phyloP scores from a whole-genome alignment of 495 filamentous ascomycete species.

The Elasticomyces elasticus region DNA sequence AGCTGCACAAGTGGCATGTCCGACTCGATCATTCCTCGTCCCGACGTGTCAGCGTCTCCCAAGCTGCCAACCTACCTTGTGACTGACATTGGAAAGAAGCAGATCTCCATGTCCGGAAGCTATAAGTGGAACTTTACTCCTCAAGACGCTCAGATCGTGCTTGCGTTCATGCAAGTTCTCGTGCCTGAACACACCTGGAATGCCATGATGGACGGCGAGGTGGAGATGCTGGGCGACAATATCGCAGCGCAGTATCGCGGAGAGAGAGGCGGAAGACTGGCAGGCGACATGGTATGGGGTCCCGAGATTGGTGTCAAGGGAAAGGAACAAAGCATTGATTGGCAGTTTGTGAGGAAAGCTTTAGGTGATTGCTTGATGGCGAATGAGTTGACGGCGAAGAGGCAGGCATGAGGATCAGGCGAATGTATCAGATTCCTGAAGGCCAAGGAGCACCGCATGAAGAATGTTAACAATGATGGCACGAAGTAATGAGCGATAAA shows the following conservation, averaged over 20 bases:
- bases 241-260: slow-evolving; percentile 3
- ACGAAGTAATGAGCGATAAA: no score
- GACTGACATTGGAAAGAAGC: not conserved
- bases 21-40: slow-evolving; percentile 12
- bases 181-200: slow-evolving; percentile 1
- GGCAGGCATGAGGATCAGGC: not conserved
- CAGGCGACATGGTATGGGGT: slow-evolving; percentile 9
- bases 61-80: not conserved
- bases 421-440: no score
- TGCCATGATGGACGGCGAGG: slow-evolving; percentile 11
- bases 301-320: not conserved
- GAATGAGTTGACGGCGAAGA: not conserved
- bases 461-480: no score
- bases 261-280: not conserved
- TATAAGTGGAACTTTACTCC: slow-evolving; percentile 4
- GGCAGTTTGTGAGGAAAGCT: slow-evolving; percentile 13
- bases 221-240: slow-evolving; percentile 14
- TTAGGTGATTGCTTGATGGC: slow-evolving; percentile 12
- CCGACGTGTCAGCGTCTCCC: not conserved
- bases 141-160: slow-evolving; percentile 12
- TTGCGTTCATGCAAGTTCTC: slow-evolving; percentile 10
- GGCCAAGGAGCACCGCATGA: no score
- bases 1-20: slow-evolving; percentile 4
- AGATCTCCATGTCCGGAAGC: not conserved
- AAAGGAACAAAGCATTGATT: not conserved